phyloP scores from a whole-genome alignment of 441 rosid genomes.

The Adansonia madagascariensis region DNA sequence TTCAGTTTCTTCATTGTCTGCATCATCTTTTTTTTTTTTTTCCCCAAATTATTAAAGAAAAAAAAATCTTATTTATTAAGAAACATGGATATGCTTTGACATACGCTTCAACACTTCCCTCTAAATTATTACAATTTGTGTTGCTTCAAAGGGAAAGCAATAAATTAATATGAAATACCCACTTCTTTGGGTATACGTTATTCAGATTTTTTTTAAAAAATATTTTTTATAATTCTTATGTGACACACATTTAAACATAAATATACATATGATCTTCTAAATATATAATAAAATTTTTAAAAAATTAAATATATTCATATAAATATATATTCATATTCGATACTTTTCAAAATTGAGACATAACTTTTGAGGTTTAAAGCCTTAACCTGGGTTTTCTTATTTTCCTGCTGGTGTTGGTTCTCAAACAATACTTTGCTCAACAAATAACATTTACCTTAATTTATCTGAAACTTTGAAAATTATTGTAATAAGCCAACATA shows the following conservation, averaged over 20 bases:
- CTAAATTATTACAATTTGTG: neutral
- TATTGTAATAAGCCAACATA: constrained; percentile 25
- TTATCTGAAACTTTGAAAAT: neutral
- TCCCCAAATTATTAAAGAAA: neutral
- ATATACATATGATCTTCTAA: too few species aligned
- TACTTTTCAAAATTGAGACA: too few species aligned
- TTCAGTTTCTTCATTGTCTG: neutral
- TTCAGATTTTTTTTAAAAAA: too few species aligned
- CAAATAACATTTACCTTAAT: neutral
- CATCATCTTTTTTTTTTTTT: neutral
- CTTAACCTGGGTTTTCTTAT: too few species aligned
- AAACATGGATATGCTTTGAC: neutral
- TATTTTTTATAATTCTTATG: too few species aligned
- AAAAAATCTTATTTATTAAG: neutral
- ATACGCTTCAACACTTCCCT: neutral
- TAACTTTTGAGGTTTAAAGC: neutral
- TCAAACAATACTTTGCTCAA: neutral
- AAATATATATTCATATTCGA: too few species aligned
- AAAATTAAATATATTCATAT: too few species aligned
- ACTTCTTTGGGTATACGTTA: neutral
- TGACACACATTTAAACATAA: too few species aligned
- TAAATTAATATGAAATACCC: neutral
- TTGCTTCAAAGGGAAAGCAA: neutral
- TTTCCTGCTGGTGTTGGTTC: too few species aligned
- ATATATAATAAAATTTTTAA: too few species aligned